These are phyloP conservation scores for Fraxinus americana DNA, from an alignment of 257 asterid species.

Conservation along the genomic window DNA sequence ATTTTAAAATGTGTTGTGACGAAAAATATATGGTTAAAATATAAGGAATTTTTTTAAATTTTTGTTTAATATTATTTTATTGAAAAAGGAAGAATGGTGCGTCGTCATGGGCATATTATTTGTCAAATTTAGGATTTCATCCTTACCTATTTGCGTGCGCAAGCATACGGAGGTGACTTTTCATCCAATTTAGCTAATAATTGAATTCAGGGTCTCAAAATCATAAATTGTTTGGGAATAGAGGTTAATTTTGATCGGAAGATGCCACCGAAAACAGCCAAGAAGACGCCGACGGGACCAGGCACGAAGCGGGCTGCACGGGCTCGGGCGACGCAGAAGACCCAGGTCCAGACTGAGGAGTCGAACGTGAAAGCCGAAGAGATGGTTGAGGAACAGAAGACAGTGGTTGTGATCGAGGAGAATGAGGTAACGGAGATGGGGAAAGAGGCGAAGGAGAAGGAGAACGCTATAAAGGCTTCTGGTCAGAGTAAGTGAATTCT, in stretches of 20 bases:
- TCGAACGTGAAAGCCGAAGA: conserved; percentile 42
- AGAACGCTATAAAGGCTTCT: neutral
- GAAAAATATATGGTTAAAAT: too few species aligned
- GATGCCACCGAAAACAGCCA: conserved; percentile 77
- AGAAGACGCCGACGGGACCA: conserved; percentile 75
- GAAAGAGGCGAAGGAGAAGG: neutral
- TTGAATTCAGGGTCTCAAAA: neutral
- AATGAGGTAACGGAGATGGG: conserved; percentile 26
- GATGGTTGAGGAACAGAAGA: conserved; percentile 38
- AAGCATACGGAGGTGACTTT: neutral
- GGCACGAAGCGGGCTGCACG: conserved; percentile 67
- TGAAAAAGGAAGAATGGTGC: too few species aligned
- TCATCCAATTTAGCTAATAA: neutral
- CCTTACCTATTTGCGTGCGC: too few species aligned
- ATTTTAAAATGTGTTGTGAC: too few species aligned
- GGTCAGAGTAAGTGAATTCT: conserved; percentile 37
- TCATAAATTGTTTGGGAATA: neutral
- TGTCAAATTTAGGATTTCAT: neutral
- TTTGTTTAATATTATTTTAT: too few species aligned
- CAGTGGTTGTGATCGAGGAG: conserved; percentile 30
- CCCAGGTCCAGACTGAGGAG: conserved; percentile 33
- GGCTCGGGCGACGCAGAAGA: conserved; percentile 40
- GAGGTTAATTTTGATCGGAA: neutral
- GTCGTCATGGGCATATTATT: too few species aligned
- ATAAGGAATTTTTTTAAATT: too few species aligned